phyloP scores from a whole-genome alignment of 2,329 filamentous ascomycete species.

The Decorospora gaudefroyi region DNA sequence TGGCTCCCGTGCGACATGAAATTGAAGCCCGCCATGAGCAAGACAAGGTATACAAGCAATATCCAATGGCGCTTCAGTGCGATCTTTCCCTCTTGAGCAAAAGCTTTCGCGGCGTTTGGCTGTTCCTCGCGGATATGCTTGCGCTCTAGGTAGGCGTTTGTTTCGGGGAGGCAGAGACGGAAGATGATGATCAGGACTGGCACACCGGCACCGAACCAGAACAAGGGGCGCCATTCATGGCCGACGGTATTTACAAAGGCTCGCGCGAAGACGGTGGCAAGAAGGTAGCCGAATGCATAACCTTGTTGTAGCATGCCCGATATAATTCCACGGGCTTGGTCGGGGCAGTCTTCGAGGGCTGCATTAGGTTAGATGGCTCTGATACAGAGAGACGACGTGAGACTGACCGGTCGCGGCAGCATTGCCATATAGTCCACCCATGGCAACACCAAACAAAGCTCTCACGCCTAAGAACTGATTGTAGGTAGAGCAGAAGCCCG shows the following conservation, averaged over 20 bases:
- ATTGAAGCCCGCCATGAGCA: conserved; percentile 90
- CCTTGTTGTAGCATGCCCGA: conserved; percentile 67
- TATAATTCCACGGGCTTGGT: conserved; percentile 62
- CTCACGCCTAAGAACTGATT: conserved; percentile 62
- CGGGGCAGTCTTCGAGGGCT: conserved; percentile 65
- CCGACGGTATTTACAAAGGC: conserved; percentile 75
- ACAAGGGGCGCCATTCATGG: conserved; percentile 82
- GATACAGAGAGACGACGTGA: not conserved
- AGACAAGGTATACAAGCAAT: conserved; percentile 76
- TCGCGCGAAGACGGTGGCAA: conserved; percentile 60
- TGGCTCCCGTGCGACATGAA: conserved; percentile 84
- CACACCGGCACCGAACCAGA: conserved; percentile 84
- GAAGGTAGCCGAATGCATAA: conserved; percentile 67
- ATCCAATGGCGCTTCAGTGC: conserved; percentile 81
- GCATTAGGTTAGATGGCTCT: conserved; percentile 1
- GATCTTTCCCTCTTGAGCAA: conserved; percentile 76
- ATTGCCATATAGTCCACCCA: conserved; percentile 67
- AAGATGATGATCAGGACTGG: conserved; percentile 80
- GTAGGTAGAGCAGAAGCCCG: conserved; percentile 64
- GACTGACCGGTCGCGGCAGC: conserved; percentile 58
- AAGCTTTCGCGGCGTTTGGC: conserved; percentile 66
- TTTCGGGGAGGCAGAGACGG: conserved; percentile 79
- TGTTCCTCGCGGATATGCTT: conserved; percentile 64
- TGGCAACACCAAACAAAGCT: conserved; percentile 66
- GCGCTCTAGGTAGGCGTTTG: conserved; percentile 70